Base-by-base conservation (phyloP, 495 filamentous ascomycete genomes). In the Xylaria intraflava region DNA sequence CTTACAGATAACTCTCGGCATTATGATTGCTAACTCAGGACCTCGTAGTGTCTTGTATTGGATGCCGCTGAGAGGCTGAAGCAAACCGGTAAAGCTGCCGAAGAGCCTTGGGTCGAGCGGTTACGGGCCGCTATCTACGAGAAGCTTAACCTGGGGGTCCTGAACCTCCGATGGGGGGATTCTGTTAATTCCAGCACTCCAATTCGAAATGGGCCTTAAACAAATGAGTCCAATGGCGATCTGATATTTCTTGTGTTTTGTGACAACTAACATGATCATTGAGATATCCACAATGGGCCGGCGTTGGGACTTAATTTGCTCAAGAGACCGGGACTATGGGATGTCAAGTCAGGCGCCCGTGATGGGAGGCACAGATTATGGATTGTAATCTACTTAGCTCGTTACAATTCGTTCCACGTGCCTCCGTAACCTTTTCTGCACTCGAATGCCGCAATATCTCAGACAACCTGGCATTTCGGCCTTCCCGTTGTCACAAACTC, bases 41-140 rank as follows among this genome's bases (percentile, higher is more conserved):
- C 4, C 16, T 17, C 5, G n/a, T 17, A 38, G 35, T 61, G 54
- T 39, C 41, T 66, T 8, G 61, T 62, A n/a, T 17, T 61, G 2
- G 64, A 66, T 47, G 53, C 64, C n/a, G 51, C 54, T 11, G 53
- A 60, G 24, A 52, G 64, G 22, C 40, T 66, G 9, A 62, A 60
- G 27, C 50, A 57, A 40, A 49, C 58, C 10, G 64, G 61, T 1
- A 50, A 64, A 19, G 2, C 31, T 5, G 47, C 55, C 11, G 60
- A 66, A 49, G 51, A 43, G 23, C 60, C 58, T n/a, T 63, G 60
- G 61, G n/a, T 66, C 29, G 58, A 57, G 23, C 61, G 58, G 19
- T 49, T 64, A 14, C 19, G 50, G 49, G 20, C 14, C 24, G 39
- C 45, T 26, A 44, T 66, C 36, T 38, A 42, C 12, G 49, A 56